A percentile compares a stretch with the other conserved stretches of the same genome.
Evolutionary conservation across 352 stramenopile genomes (phyloP).

Genomic region (Pythium sp.): DNA sequence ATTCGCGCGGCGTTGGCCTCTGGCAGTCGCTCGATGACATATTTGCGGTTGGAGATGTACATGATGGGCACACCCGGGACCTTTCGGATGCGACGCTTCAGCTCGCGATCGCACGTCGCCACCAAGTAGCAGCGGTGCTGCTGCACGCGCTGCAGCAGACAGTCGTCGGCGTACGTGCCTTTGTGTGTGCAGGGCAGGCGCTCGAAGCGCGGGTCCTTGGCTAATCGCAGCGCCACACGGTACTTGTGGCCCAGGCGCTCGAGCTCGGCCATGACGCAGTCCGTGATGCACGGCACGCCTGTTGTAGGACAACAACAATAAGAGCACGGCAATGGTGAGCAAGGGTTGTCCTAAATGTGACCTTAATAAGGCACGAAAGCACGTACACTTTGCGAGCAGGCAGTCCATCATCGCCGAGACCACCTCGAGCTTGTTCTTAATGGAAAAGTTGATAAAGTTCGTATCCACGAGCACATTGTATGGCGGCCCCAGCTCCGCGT

Average conservation of each 20-base stretch:
- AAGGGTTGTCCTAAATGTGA: not conserved
- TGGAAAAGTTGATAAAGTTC: constrained; percentile 99
- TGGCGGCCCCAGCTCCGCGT: constrained; percentile 96
- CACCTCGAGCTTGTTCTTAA: constrained; percentile 99
- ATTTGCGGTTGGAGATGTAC: constrained; percentile 99
- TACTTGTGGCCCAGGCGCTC: constrained; percentile 99
- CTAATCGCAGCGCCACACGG: constrained; percentile 75
- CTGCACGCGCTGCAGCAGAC: constrained; percentile 89
- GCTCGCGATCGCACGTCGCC: constrained; percentile 99
- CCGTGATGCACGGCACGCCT: constrained; percentile 96
- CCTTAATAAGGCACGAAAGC: not conserved
- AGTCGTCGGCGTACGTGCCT: constrained; percentile 99
- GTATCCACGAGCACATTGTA: constrained; percentile 99
- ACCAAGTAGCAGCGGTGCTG: constrained; percentile 99
- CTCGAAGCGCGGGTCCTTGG: constrained; percentile 98
- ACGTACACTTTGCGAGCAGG: constrained; percentile 97
- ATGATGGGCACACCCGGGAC: constrained; percentile 99
- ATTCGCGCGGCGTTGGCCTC: constrained; percentile 93
- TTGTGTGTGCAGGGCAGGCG: constrained; percentile 98
- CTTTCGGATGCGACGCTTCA: constrained; percentile 98
- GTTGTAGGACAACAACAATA: not conserved
- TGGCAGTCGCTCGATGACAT: constrained; percentile 99
- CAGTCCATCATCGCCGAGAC: constrained; percentile 99
- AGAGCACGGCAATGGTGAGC: not conserved
- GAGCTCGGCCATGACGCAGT: constrained; percentile 99